A percentile compares a stretch with the other conserved stretches of the same genome.
These are phyloP conservation scores for Sporothrix humicola DNA, from an alignment of 2,329 filamentous ascomycete genomes.

Conservation along the genomic window DNA sequence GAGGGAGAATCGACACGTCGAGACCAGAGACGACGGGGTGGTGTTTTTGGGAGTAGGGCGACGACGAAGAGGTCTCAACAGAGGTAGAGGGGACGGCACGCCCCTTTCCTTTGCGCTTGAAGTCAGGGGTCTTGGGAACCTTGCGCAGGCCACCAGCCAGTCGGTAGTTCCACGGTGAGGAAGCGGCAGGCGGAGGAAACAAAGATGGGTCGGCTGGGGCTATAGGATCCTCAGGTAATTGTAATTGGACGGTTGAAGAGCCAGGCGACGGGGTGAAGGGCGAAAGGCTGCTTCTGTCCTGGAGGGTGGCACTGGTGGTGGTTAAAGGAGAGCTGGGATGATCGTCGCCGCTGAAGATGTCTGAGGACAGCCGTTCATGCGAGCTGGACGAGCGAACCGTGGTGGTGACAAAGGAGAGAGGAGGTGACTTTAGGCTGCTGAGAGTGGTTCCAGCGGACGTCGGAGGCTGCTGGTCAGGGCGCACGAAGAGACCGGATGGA, in stretches of 20 bases:
- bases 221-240: slow-evolving; percentile 46
- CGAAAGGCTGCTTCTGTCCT: slow-evolving; percentile 53
- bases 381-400: slow-evolving; percentile 54
- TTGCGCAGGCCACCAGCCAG: slow-evolving; percentile 62
- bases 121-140: slow-evolving; percentile 53
- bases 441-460: slow-evolving; percentile 28
- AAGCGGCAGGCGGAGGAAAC: neutral
- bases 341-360: slow-evolving; percentile 55
- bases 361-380: slow-evolving; percentile 56
- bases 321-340: slow-evolving; percentile 54
- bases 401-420: slow-evolving; percentile 49
- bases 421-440: slow-evolving; percentile 50
- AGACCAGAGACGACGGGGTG: slow-evolving; percentile 20
- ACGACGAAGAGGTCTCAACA: neutral
- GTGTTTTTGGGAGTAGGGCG: slow-evolving; percentile 27
- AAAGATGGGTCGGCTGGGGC: slow-evolving; percentile 36
- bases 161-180: slow-evolving; percentile 59
- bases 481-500: slow-evolving; percentile 32
- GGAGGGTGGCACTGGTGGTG: slow-evolving; percentile 48
- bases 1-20: slow-evolving; percentile 40
- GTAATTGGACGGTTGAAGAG: slow-evolving; percentile 46
- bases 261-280: slow-evolving; percentile 43
- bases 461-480: slow-evolving; percentile 37
- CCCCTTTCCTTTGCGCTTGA: slow-evolving; percentile 49
- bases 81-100: slow-evolving; percentile 24